Percentiles rank a stretch among this genome's conserved stretches.
phyloP scores from a whole-genome alignment of 805 yeast genomes.

The Myxozyma mucilagina region DNA sequence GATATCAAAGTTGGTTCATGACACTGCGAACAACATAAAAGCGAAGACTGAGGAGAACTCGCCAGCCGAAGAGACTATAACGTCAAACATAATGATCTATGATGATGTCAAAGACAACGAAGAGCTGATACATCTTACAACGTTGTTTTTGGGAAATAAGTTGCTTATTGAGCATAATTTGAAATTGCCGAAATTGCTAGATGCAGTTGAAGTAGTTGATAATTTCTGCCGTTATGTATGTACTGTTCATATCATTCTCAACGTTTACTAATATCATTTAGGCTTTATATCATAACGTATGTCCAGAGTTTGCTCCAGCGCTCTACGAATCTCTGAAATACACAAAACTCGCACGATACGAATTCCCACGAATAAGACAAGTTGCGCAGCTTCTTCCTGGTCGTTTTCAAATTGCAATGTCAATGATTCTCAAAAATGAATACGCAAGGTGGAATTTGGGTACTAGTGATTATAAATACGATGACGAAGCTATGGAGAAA shows the following conservation, averaged over 20 bases:
- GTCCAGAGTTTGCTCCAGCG: conserved; percentile 11
- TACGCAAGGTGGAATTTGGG: not conserved
- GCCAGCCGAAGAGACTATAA: too few relatives aligned
- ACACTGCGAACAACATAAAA: not conserved
- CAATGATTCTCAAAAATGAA: not conserved
- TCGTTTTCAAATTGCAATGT: not conserved
- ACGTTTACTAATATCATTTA: not conserved
- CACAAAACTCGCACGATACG: not conserved
- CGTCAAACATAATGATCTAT: conserved; percentile 1
- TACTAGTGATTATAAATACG: not conserved
- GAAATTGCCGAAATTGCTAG: not conserved
- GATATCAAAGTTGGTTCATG: not conserved
- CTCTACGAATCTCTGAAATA: not conserved
- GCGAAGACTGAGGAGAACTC: not conserved
- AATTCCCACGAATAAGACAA: not conserved
- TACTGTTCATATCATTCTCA: not conserved
- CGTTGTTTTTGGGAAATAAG: conserved; percentile 5
- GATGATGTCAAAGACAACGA: conserved; percentile 2
- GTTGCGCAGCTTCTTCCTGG: not conserved
- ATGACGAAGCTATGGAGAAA: not conserved
- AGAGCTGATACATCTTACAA: not conserved
- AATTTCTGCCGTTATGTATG: conserved; percentile 11
- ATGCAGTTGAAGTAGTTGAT: conserved; percentile 9
- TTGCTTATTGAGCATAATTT: not conserved
- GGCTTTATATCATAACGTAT: conserved; percentile 13